These are phyloP conservation scores for Candolleomyces efflorescens DNA, from an alignment of 768 basidiomycete species.

Conservation along the genomic window DNA sequence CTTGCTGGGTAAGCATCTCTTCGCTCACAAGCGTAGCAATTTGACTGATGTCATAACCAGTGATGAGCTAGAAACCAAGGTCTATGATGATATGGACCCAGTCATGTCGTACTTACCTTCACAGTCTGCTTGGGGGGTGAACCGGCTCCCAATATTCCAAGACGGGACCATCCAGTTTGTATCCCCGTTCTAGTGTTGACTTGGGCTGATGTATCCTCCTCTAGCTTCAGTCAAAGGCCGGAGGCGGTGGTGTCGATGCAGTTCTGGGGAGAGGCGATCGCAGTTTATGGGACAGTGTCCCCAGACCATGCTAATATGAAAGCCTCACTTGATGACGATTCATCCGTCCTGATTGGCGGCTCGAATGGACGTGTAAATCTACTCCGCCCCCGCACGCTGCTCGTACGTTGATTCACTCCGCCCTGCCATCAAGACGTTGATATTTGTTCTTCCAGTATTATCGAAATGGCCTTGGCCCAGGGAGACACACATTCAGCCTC, in stretches of 20 bases:
- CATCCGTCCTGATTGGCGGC: conserved; percentile 29
- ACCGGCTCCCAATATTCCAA: conserved; percentile 24
- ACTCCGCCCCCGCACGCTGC: conserved; percentile 11
- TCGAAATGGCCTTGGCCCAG: conserved; percentile 29
- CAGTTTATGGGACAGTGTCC: conserved; percentile 48
- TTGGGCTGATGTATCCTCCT: background rate
- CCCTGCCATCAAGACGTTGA: background rate
- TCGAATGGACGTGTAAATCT: conserved; percentile 24
- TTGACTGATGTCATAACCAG: conserved; percentile 11
- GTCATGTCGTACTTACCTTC: conserved; percentile 36
- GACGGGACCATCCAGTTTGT: conserved; percentile 43
- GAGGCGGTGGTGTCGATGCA: conserved; percentile 38
- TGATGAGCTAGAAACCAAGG: conserved; percentile 21
- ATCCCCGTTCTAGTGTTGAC: too few species aligned
- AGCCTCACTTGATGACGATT: conserved; percentile 40
- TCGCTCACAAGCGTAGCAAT: background rate
- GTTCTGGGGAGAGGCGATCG: conserved; percentile 51
- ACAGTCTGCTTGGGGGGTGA: conserved; percentile 31
- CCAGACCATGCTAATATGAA: conserved; percentile 46
- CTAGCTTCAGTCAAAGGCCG: conserved; percentile 35
- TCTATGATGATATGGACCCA: conserved; percentile 39
- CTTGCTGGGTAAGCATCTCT: conserved; percentile 28
- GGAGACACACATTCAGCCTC: conserved; percentile 35
- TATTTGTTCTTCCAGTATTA: conserved; percentile 1
- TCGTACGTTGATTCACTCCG: conserved; percentile 3